These are phyloP conservation scores for Amylocystis lapponica DNA, from an alignment of 768 basidiomycete species.

Conservation along the genomic window DNA sequence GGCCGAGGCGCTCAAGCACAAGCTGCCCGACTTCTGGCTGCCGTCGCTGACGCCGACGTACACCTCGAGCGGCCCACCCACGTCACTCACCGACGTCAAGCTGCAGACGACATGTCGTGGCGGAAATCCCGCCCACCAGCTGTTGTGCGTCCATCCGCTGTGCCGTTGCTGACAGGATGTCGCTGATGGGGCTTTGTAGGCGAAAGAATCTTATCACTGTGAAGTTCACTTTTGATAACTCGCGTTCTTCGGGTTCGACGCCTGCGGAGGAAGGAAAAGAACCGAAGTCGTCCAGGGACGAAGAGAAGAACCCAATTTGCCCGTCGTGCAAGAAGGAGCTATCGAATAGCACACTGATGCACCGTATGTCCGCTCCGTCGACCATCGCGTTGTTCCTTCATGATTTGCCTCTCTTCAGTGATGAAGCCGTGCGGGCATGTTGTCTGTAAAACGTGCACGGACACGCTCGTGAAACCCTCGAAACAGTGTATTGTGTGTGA, in stretches of 20 bases:
- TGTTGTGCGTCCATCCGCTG: conserved; percentile 53
- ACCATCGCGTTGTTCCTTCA: not conserved
- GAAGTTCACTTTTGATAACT: conserved; percentile 58
- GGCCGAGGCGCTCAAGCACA: conserved; percentile 76
- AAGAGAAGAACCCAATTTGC: conserved; percentile 62
- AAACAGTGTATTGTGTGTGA: conserved; percentile 90
- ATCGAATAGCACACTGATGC: conserved; percentile 71
- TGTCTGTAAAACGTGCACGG: conserved; percentile 85
- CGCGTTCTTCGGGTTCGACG: conserved; percentile 29
- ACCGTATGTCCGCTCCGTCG: conserved; percentile 41
- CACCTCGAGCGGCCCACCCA: conserved; percentile 52
- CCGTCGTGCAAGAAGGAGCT: conserved; percentile 84
- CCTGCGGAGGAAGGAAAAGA: conserved; percentile 31
- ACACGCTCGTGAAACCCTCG: conserved; percentile 73
- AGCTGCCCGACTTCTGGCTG: conserved; percentile 97
- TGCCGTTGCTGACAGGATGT: not conserved
- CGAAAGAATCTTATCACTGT: conserved; percentile 81
- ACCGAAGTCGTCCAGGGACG: conserved; percentile 42
- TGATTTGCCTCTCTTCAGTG: conserved; percentile 35
- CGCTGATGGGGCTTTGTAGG: conserved; percentile 33
- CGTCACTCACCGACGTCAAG: conserved; percentile 73
- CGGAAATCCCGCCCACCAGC: conserved; percentile 67
- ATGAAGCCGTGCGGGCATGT: conserved; percentile 90
- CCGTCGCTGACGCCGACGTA: conserved; percentile 88
- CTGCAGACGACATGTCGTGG: conserved; percentile 87